These are phyloP conservation scores for Escallonia herrerae DNA, from an alignment of 129 eudicot species.

Conservation along the genomic window DNA sequence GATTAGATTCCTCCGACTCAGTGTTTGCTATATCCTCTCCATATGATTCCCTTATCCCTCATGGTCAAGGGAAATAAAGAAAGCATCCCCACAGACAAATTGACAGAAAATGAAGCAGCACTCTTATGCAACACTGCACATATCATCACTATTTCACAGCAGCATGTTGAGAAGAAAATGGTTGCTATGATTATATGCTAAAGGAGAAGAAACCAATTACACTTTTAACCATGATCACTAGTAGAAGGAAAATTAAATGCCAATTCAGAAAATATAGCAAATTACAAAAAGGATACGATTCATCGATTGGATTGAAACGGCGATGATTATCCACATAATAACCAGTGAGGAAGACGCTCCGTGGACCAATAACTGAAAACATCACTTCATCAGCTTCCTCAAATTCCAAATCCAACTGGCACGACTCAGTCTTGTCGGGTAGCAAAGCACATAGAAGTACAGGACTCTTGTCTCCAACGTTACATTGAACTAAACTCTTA, in stretches of 20 bases:
- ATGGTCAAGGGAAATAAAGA: slow-evolving; percentile 35
- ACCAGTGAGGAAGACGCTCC: slow-evolving; percentile 74
- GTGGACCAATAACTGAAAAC: slow-evolving; percentile 89
- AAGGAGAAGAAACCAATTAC: neutral
- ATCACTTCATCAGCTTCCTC: slow-evolving; percentile 71
- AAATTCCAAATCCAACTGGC: slow-evolving; percentile 83
- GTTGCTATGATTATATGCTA: neutral
- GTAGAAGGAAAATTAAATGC: neutral
- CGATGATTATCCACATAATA: slow-evolving; percentile 43
- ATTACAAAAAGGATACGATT: slow-evolving; percentile 58
- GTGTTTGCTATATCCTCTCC: slow-evolving; percentile 80
- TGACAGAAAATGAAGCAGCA: neutral
- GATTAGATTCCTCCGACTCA: slow-evolving; percentile 44
- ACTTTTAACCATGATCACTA: too few relatives aligned
- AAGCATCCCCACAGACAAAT: neutral
- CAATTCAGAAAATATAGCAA: neutral
- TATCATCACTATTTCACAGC: too few relatives aligned
- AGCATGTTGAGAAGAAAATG: neutral
- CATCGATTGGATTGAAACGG: slow-evolving; percentile 31
- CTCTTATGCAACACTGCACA: too few relatives aligned
- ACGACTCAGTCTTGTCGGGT: slow-evolving; percentile 61
- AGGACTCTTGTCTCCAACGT: slow-evolving; percentile 72
- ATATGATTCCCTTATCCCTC: slow-evolving; percentile 55
- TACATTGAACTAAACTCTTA: slow-evolving; percentile 73
- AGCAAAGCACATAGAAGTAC: slow-evolving; percentile 71